Conservation (phyloP, 2,329 filamentous ascomycete species). For the Aspergillus luchuensis region DNA sequence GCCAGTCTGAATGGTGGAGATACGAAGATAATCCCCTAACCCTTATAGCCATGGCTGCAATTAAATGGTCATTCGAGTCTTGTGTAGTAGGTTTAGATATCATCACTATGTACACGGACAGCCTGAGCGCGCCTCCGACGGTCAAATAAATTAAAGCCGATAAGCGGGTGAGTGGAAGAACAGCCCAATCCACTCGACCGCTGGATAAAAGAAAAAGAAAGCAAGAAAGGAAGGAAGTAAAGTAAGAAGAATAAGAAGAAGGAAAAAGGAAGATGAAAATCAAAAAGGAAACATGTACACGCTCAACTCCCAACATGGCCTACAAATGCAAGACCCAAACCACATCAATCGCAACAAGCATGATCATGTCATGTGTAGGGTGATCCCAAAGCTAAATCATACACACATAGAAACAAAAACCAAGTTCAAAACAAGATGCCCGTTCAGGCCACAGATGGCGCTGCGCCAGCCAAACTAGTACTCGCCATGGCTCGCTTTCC, state of each 20-base stretch:
- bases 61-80: background rate
- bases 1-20: background rate
- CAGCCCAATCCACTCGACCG: background rate
- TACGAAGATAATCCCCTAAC: background rate
- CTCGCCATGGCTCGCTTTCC: slow-evolving; percentile 18
- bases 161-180: slow-evolving; percentile 2
- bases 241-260: background rate
- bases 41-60: background rate
- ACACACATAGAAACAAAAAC: background rate
- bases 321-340: background rate
- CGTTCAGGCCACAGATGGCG: slow-evolving; percentile 25
- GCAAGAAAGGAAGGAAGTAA: background rate
- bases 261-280: background rate
- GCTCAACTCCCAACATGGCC: background rate
- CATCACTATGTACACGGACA: background rate
- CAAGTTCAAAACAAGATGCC: background rate
- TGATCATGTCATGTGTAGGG: background rate
- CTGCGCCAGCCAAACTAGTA: slow-evolving; percentile 11
- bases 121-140: background rate
- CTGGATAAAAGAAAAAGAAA: background rate
- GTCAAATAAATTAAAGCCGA: background rate
- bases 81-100: background rate
- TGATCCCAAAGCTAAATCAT: background rate
- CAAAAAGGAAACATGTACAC: background rate
- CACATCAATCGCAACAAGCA: background rate